Evolutionary conservation across 2,329 filamentous ascomycete genomes (phyloP).

Genomic region (Colletotrichum incanum): DNA sequence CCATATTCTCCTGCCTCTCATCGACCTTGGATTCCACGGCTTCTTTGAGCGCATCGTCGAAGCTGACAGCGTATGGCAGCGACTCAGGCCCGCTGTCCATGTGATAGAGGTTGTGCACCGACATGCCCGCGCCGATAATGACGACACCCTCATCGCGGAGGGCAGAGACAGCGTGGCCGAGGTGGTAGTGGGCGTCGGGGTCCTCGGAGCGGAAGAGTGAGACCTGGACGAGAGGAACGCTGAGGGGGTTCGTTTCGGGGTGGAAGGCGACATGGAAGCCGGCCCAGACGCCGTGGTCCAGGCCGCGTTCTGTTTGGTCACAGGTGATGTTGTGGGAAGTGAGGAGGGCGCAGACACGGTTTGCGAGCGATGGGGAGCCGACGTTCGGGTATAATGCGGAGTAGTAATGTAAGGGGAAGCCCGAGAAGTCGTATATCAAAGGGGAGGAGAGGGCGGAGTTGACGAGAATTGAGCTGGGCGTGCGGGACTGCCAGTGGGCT

Average conservation of each 20-base stretch:
- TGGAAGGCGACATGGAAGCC: slow-evolving; percentile 77
- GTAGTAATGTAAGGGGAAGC: slow-evolving; percentile 80
- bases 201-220: slow-evolving; percentile 78
- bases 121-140: slow-evolving; percentile 82
- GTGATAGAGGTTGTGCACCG: slow-evolving; percentile 79
- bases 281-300: slow-evolving; percentile 84
- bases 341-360: slow-evolving; percentile 70
- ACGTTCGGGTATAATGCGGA: slow-evolving; percentile 76
- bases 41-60: slow-evolving; percentile 69
- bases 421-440: slow-evolving; percentile 83
- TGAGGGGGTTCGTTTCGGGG: slow-evolving; percentile 73
- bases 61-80: slow-evolving; percentile 72
- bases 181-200: slow-evolving; percentile 75
- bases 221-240: slow-evolving; percentile 80
- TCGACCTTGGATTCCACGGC: slow-evolving; percentile 58
- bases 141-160: slow-evolving; percentile 78
- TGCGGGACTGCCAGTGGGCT: slow-evolving; percentile 80
- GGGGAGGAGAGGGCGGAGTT: slow-evolving; percentile 77
- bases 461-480: slow-evolving; percentile 70
- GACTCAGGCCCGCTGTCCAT: slow-evolving; percentile 59
- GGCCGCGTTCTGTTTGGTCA: slow-evolving; percentile 72
- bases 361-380: slow-evolving; percentile 73
- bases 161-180: slow-evolving; percentile 77
- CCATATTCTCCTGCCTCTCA: slow-evolving; percentile 58
- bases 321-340: slow-evolving; percentile 71